Evolutionary conservation across 306 rosid species (phyloP).

Genomic region (Gillenia trifoliata): DNA sequence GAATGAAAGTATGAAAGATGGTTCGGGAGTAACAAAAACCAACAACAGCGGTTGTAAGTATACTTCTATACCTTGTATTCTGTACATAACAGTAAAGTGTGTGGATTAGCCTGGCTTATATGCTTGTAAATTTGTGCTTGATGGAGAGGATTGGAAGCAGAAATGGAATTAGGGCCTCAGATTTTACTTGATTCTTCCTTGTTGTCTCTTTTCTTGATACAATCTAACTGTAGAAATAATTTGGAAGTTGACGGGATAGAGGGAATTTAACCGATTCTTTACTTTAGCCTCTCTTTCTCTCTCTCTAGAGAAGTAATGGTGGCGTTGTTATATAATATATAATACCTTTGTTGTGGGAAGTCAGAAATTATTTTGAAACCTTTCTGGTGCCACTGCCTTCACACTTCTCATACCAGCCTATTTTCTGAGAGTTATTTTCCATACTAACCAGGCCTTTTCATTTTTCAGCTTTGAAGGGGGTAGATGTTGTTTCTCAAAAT

Average conservation of each 20-base stretch:
- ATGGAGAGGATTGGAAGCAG: not conserved
- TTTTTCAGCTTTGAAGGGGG: constrained; percentile 55
- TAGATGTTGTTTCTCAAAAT: constrained; percentile 37
- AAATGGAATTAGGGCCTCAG: not conserved
- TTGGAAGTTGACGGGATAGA: not conserved
- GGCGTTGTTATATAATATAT: not conserved
- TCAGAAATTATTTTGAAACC: not conserved
- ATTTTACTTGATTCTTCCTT: not conserved
- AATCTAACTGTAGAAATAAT: not conserved
- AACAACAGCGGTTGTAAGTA: constrained; percentile 38
- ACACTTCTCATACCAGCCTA: not conserved
- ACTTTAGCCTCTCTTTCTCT: not conserved
- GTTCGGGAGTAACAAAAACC: constrained; percentile 16
- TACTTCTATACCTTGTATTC: not conserved
- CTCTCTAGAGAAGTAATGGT: not conserved
- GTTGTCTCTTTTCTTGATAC: not conserved
- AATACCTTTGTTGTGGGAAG: not conserved
- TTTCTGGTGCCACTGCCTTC: not conserved
- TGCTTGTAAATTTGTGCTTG: not conserved
- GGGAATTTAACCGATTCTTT: not conserved
- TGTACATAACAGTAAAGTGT: not conserved
- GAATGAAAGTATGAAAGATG: constrained; percentile 26
- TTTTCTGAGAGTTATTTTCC: not conserved
- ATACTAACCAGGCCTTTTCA: constrained; percentile 10
- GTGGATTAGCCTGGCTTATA: not conserved